Evolutionary conservation across 495 filamentous ascomycete species (phyloP), one percentile per base, ranked within the genome.

Genomic region (Thozetella sp.): DNA sequence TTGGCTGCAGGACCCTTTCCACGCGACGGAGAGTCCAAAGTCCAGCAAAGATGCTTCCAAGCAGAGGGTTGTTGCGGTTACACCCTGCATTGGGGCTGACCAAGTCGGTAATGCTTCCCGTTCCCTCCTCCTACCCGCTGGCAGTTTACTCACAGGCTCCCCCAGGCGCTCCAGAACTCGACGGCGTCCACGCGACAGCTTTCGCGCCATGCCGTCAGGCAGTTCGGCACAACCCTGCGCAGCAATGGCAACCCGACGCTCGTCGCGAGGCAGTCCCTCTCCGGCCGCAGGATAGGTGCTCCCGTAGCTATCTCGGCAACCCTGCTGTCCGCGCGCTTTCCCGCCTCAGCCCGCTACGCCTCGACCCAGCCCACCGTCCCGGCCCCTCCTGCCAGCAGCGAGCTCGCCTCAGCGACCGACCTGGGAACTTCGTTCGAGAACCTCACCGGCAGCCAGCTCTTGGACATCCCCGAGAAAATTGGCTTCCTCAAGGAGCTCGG

Each of bases 401-500:
- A 12, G 25, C 34, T 54, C 37, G 27, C 56, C 22, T n/a, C 64
- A 6, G 53, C 55, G 25, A 23, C 48, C 54, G 30, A 55, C 26
- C 30, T 57, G 1, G 46, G 56, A 17, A 66, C 54, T 2, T 58
- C 65, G 1, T 40, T 72, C 22, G 72, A 75, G 11, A n/a, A n/a
- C 25, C 55, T 83, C 9, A 73, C 75, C 6, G 66, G 80, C 2
- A 76, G 76, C 54, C 72, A 75, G 20, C 62, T 84, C 51, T 70
- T 76, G 24, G 66, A 79, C 25, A 81, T 90, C 43, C 83, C 89
- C 20, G 90, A 92, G 61, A 78, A 84, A 20, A 87, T 95, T 59
- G 95, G 95, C 53, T 97, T 91, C 65, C 80, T 99, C 53, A 88
- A 90, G 63, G 82, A 83, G 0, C 75, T 97, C 22, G 95, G 95